A percentile compares a stretch with the other conserved stretches of the same genome.
Evolutionary conservation across 352 stramenopile genomes (phyloP).

Genomic region (Phytophthora tubulina): DNA sequence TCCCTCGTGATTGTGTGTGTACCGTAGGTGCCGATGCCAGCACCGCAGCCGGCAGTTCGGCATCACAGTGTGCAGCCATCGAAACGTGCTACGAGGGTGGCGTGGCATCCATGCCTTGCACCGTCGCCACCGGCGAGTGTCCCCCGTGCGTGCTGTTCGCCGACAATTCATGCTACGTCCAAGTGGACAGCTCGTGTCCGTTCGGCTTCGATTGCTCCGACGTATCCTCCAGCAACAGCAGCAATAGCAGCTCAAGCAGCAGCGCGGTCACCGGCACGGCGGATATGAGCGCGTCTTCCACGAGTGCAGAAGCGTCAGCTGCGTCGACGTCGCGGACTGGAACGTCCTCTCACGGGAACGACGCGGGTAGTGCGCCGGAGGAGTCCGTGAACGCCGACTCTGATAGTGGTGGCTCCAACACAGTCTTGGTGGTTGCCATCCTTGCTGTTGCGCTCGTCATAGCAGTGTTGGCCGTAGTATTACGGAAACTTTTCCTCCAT

Average conservation of each 20-base stretch:
- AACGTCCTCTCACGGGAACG: not conserved
- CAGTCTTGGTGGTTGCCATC: slow-evolving; percentile 71
- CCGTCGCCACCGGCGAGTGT: slow-evolving; percentile 34
- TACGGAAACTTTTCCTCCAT: slow-evolving; percentile 66
- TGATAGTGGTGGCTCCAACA: slow-evolving; percentile 37
- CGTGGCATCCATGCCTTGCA: slow-evolving; percentile 23
- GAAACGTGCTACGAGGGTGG: slow-evolving; percentile 46
- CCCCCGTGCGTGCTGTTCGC: slow-evolving; percentile 49
- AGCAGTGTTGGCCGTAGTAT: slow-evolving; percentile 62
- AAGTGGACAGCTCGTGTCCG: slow-evolving; percentile 22
- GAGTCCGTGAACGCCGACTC: slow-evolving; percentile 11
- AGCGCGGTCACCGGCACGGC: not conserved
- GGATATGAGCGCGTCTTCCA: not conserved
- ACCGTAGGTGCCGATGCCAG: not conserved
- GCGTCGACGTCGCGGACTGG: not conserved
- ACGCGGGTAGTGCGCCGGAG: not conserved
- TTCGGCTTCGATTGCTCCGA: slow-evolving; percentile 47
- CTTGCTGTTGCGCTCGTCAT: slow-evolving; percentile 63
- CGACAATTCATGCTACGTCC: slow-evolving; percentile 43
- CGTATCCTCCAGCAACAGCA: slow-evolving; percentile 8
- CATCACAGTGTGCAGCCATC: slow-evolving; percentile 12
- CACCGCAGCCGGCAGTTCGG: not conserved
- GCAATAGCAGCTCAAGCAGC: not conserved
- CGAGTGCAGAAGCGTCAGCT: not conserved
- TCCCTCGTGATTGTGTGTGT: not conserved